phyloP scores from a whole-genome alignment of 257 asterid genomes.

The Rhazya stricta region DNA sequence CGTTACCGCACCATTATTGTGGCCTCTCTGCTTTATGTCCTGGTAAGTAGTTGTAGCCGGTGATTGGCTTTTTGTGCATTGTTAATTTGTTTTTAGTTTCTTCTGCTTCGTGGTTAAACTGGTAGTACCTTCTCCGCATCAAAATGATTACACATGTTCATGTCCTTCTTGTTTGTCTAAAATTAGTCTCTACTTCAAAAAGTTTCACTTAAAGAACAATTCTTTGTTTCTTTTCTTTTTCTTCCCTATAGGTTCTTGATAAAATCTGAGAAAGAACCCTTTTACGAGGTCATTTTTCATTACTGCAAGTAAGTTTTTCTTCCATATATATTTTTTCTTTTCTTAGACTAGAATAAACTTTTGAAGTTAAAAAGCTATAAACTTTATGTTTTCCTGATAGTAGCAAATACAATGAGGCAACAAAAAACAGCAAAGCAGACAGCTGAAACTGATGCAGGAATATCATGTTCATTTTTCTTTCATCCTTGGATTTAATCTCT shows the following conservation, averaged over 20 bases:
- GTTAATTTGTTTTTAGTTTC: not conserved
- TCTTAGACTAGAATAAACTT: not conserved
- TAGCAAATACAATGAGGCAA: not conserved
- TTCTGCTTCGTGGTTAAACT: not conserved
- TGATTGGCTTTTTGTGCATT: not conserved
- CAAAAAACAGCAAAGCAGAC: not conserved
- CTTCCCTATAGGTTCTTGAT: not conserved
- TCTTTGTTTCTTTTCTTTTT: no score
- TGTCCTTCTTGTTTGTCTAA: not conserved
- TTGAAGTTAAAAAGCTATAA: not conserved
- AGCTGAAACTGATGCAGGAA: not conserved
- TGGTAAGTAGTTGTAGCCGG: slow-evolving; percentile 9
- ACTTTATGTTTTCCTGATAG: not conserved
- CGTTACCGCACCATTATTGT: slow-evolving; percentile 23
- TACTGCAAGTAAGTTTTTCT: not conserved
- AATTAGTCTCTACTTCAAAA: not conserved
- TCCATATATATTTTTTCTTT: not conserved
- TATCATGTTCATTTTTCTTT: not conserved
- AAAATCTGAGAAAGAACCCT: not conserved
- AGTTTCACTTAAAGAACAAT: no score
- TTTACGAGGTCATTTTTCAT: not conserved
- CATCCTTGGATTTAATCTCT: not conserved
- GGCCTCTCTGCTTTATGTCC: slow-evolving; percentile 20
- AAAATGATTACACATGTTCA: not conserved
- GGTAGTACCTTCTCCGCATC: not conserved